Base-by-base conservation (phyloP, 2,329 filamentous ascomycete species). In the Aspergillus neotritici region DNA sequence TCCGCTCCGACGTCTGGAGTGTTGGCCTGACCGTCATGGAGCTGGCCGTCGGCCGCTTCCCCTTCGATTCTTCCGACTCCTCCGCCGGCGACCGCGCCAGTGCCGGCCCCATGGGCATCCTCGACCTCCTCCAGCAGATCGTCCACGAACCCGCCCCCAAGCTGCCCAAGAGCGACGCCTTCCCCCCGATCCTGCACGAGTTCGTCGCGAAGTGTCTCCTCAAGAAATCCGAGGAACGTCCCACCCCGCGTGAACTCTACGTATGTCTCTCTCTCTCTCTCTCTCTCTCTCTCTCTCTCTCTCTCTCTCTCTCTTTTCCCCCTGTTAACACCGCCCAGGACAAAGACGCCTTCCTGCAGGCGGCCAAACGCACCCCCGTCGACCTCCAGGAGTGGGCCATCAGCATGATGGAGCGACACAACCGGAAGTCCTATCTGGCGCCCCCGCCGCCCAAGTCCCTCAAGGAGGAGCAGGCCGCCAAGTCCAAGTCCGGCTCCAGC, bases 1-100 rank as follows among this genome's bases (percentile, higher is more conserved):
- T 98, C 59, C 96, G 96, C 68, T 96, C 90, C 10, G 93, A 98
- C 65, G 93, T 98, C 4, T 98, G 93, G 93, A 96, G 90, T 77
- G 94, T 96, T 50, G 93, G 93, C 28, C 74, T 98, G 53, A 85
- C 84, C 0, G 82, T 98, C 50, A 97, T 98, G 90, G 93, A 98
- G 68, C 72, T 98, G 54, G 93, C 93, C 29, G 96, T 98, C 61
- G 93, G 93, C 53, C 90, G 94, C 61, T 98, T 98, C 61, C 93
- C 93, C 1, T 98, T 98, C 64, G 84, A 86, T 52, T 76, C 83
- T 10, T 87, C 81, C 56, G 87, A 94, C 44, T 85, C 91, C 52
- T 83, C 84, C 40, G 88, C 86, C 2, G 79, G 79, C 41, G 78
- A 79, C 46, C 76, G 81, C 46, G 81, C 82, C 39, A 76, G 78